These are phyloP conservation scores for Filobasidium wieringae DNA, from an alignment of 768 basidiomycete genomes.

Conservation along the genomic window DNA sequence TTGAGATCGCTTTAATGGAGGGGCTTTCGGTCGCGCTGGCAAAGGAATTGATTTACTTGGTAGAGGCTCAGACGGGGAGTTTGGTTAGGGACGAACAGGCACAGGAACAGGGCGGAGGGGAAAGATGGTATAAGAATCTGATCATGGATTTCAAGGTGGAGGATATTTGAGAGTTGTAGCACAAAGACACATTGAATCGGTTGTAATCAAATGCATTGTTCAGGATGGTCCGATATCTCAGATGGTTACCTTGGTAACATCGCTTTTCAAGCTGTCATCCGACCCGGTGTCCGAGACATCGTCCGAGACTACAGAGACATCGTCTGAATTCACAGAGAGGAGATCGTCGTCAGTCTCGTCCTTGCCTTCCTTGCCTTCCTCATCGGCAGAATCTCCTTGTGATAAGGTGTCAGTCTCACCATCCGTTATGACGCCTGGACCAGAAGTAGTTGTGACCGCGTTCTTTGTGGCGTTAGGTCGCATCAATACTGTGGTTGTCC, in stretches of 20 bases:
- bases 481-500: too few relatives aligned
- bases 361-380: neutral
- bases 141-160: constrained; percentile 13
- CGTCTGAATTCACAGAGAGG: too few relatives aligned
- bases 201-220: neutral
- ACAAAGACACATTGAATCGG: neutral
- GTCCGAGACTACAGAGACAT: neutral
- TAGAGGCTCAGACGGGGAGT: constrained; percentile 54
- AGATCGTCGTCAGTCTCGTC: neutral
- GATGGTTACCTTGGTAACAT: neutral
- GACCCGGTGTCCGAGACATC: neutral
- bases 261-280: neutral
- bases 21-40: constrained; percentile 59
- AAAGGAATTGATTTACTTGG: constrained; percentile 62
- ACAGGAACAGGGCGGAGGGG: constrained; percentile 40
- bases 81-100: constrained; percentile 65
- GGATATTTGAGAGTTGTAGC: neutral
- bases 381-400: neutral
- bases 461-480: too few relatives aligned
- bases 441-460: too few relatives aligned
- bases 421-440: neutral
- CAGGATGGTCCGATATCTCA: neutral
- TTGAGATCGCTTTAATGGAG: constrained; percentile 63
- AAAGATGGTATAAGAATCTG: constrained; percentile 47
- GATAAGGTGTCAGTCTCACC: neutral